These are phyloP conservation scores for Starmerella potacharoeniae DNA, from an alignment of 805 yeast genomes.

Conservation along the genomic window DNA sequence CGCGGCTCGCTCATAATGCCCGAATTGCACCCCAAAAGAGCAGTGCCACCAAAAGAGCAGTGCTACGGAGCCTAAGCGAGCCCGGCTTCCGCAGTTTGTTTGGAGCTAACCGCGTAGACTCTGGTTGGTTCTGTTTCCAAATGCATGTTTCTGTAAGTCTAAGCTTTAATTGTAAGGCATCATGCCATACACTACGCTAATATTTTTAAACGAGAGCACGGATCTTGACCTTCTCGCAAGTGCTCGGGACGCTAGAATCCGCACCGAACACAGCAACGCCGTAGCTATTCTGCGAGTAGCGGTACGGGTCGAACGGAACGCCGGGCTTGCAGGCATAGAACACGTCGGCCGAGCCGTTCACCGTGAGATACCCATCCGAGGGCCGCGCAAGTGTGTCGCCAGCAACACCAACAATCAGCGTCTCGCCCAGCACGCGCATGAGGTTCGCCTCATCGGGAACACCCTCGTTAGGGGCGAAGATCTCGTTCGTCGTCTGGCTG, in stretches of 20 bases:
- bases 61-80: too few species aligned
- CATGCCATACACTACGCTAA: too few species aligned
- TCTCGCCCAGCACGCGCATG: not conserved
- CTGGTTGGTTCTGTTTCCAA: too few species aligned
- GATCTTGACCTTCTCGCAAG: constrained; percentile 1
- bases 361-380: not conserved
- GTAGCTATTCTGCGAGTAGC: not conserved
- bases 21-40: too few species aligned
- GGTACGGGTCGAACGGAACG: not conserved
- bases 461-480: not conserved
- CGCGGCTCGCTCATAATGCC: too few species aligned
- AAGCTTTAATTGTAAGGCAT: too few species aligned
- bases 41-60: too few species aligned
- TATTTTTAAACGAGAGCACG: not conserved
- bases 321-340: constrained; percentile 3
- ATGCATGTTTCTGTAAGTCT: too few species aligned
- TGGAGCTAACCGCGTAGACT: too few species aligned
- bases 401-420: not conserved
- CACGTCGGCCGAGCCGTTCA: constrained; percentile 3
- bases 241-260: not conserved
- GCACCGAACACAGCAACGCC: not conserved
- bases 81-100: too few species aligned
- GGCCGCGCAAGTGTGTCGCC: not conserved
- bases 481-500: not conserved
- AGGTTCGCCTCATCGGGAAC: not conserved